These are phyloP conservation scores for Rehmannia glutinosa DNA, from an alignment of 257 asterid species.

Conservation along the genomic window DNA sequence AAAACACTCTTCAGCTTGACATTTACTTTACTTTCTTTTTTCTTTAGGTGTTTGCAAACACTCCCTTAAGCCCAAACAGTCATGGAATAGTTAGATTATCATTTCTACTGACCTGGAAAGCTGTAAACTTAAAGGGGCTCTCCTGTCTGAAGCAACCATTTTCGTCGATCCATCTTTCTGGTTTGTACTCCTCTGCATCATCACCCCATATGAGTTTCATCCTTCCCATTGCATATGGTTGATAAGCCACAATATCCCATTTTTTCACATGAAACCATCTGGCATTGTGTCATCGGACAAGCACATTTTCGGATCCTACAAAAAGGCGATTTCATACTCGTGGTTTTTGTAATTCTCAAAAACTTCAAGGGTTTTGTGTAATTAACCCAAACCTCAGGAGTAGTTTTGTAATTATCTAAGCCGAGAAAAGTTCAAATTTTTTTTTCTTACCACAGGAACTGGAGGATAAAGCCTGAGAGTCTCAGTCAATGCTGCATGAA, in stretches of 20 bases:
- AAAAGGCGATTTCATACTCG: too few relatives aligned
- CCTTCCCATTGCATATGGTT: constrained; percentile 63
- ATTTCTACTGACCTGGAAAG: constrained; percentile 42
- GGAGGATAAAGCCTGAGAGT: constrained; percentile 55
- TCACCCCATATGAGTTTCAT: constrained; percentile 53
- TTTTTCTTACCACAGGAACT: constrained; percentile 47
- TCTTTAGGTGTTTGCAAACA: too few relatives aligned
- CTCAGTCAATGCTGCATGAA: constrained; percentile 52
- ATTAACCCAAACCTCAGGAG: too few relatives aligned
- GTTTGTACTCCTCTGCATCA: constrained; percentile 37
- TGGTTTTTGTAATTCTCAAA: too few relatives aligned
- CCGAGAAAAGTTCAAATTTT: background rate
- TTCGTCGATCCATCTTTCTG: constrained; percentile 52
- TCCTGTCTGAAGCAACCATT: constrained; percentile 37
- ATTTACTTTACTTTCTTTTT: too few relatives aligned
- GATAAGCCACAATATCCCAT: constrained; percentile 43
- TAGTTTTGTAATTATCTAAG: too few relatives aligned
- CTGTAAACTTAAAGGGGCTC: constrained; percentile 55
- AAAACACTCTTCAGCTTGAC: too few relatives aligned
- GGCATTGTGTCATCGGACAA: constrained; percentile 43
- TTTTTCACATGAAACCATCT: constrained; percentile 43
- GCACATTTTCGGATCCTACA: constrained; percentile 42
- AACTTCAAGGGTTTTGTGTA: too few relatives aligned
- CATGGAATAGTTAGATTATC: background rate
- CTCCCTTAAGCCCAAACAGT: background rate